Conservation (phyloP, 208 protist species). For the Naegleria lovaniensis region DNA sequence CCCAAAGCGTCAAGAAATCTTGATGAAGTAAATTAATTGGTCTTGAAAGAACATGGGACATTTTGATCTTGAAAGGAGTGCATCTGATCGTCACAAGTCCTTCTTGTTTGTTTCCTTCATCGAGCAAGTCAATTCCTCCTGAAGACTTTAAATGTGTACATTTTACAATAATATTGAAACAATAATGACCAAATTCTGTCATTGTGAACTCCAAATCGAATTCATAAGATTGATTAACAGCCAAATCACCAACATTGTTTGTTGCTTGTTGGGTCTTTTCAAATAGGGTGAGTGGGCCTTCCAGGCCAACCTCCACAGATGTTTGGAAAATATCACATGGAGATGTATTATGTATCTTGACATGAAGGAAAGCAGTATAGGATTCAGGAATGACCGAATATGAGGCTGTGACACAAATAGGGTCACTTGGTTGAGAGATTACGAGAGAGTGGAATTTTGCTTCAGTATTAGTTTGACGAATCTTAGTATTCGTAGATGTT, state of each 20-base stretch:
- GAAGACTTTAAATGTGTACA: not conserved
- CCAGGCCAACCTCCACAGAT: not conserved
- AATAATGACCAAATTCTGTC: not conserved
- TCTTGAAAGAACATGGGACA: not conserved
- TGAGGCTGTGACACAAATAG: not conserved
- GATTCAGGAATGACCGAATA: not conserved
- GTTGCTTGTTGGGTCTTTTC: not conserved
- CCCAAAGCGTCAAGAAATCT: slow-evolving; percentile 20
- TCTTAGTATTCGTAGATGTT: not conserved
- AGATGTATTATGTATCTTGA: not conserved
- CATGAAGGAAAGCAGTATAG: not conserved
- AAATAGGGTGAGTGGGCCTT: not conserved
- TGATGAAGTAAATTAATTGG: not conserved
- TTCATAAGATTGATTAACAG: not conserved
- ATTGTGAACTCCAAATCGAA: slow-evolving; percentile 15
- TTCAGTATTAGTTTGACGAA: not conserved
- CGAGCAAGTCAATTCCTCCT: not conserved
- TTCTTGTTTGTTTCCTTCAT: not conserved
- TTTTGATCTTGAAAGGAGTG: not conserved
- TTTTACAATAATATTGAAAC: not conserved
- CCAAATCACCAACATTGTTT: not conserved
- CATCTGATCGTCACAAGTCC: not conserved
- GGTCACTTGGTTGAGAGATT: not conserved
- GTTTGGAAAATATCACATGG: not conserved
- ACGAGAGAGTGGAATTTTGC: not conserved